A percentile compares a stretch with the other conserved stretches of the same genome.
Evolutionary conservation across 2,329 filamentous ascomycete species (phyloP).

Genomic region (Metarhizium robertsii): DNA sequence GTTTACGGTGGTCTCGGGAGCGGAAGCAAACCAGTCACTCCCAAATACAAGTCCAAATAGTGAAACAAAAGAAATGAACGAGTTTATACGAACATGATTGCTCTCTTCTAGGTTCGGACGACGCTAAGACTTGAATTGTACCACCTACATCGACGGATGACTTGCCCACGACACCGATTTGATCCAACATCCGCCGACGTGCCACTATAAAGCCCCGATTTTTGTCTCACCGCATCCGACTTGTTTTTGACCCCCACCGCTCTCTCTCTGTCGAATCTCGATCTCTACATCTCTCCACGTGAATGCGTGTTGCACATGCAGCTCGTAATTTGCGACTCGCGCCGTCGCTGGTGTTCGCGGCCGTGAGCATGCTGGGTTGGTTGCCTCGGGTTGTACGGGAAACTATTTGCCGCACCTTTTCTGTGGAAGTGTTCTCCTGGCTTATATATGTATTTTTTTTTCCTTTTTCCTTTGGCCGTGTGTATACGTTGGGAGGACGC

Average conservation of each 20-base stretch:
- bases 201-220: background rate
- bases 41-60: slow-evolving; percentile 14
- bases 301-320: background rate
- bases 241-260: slow-evolving; percentile 6
- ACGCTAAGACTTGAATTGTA: slow-evolving; percentile 52
- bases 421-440: slow-evolving; percentile 4
- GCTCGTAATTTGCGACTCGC: slow-evolving; percentile 12
- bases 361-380: slow-evolving; percentile 17
- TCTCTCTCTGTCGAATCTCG: slow-evolving; percentile 15
- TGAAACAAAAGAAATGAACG: slow-evolving; percentile 7
- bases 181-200: background rate
- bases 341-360: slow-evolving; percentile 16
- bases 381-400: slow-evolving; percentile 15
- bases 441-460: background rate
- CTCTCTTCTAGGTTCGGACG: slow-evolving; percentile 88
- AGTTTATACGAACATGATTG: slow-evolving; percentile 51
- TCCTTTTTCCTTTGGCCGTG: background rate
- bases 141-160: slow-evolving; percentile 12
- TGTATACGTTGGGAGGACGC: slow-evolving; percentile 5
- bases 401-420: slow-evolving; percentile 3
- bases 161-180: slow-evolving; percentile 7
- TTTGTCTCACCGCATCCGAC: slow-evolving; percentile 5
- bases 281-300: slow-evolving; percentile 17
- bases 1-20: slow-evolving; percentile 66
- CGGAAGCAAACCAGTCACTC: slow-evolving; percentile 19